Conservation (phyloP, 192 early-diverging fungal genomes). For the Podila clonocystis region DNA sequence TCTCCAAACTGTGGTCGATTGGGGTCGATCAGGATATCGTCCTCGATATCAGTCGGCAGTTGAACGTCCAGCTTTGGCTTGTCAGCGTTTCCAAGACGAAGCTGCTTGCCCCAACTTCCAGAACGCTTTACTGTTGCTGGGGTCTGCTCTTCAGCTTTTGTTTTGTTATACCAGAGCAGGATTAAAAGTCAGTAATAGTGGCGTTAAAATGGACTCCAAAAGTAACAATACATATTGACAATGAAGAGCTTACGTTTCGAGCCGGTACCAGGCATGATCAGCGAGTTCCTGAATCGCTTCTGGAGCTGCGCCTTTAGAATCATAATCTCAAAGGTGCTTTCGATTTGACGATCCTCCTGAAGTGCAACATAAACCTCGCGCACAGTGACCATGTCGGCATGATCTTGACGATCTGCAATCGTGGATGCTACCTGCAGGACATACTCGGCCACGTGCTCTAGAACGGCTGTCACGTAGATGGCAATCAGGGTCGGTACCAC, state of each 20-base stretch:
- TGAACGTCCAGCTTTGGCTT: constrained; percentile 45
- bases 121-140: constrained; percentile 51
- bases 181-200: not conserved
- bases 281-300: constrained; percentile 49
- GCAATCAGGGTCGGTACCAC: constrained; percentile 58
- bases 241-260: constrained; percentile 19
- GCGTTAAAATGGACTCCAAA: not conserved
- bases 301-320: constrained; percentile 59
- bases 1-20: constrained; percentile 50
- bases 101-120: constrained; percentile 51
- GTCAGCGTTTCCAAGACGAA: constrained; percentile 44
- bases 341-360: constrained; percentile 63
- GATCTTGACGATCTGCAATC: constrained; percentile 55
- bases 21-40: constrained; percentile 33
- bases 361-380: constrained; percentile 63
- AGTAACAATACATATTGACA: not conserved
- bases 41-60: constrained; percentile 39
- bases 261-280: constrained; percentile 49
- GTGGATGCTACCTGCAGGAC: constrained; percentile 58
- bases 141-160: constrained; percentile 29
- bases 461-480: constrained; percentile 67
- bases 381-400: constrained; percentile 62
- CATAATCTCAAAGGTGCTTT: constrained; percentile 58
- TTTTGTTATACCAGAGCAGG: not conserved
- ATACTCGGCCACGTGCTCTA: constrained; percentile 70